Evolutionary conservation across 306 rosid species (phyloP), one percentile per base, ranked within the genome.

Genomic region (Malus fusca): DNA sequence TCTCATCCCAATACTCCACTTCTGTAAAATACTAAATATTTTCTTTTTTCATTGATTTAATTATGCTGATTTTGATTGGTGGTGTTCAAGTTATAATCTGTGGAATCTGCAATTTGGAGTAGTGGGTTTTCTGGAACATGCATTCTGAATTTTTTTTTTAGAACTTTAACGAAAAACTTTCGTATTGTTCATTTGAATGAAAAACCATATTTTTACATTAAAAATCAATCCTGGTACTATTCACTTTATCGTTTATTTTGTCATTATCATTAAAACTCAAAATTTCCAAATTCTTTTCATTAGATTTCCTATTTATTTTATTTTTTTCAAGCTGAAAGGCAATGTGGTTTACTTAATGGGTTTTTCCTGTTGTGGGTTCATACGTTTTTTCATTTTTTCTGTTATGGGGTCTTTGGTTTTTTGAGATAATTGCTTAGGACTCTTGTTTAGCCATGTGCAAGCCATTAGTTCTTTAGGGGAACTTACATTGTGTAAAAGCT

Each of bases 51-150:
- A 62, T 0, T 25, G 15, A 11, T 73, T 19, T n/a, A 71, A 72
- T 74, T 52, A 8, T 21, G n/a, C 5, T 61, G 59, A 68, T 68
- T 87, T 76, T 77, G 75, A 48, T 69, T 4, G 44, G 73, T 76
- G 37, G 43, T 64, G 18, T 51, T 64, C 43, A 61, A 61, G 66
- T 77, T 35, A 25, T 37, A 48, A 18, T 56, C 9, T 73, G 52
- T 73, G 26, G 74, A 61, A 52, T 73, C 21, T 52, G 8, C 44
- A 19, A 15, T 55, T 66, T 43, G 51, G 23, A 22, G 13, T 46
- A 31, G 26, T 15, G 73, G 76, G 63, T 42, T 8, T 66, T 73
- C 13, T 56, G 30, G 42, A 56, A 55, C 55, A 8, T 44, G 33
- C 37, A 26, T n/a, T 56, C 59, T 53, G 65, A 21, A 2, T 8